Conservation (phyloP, 2,329 filamentous ascomycete genomes). For the Aspergillus hiratsukae region DNA sequence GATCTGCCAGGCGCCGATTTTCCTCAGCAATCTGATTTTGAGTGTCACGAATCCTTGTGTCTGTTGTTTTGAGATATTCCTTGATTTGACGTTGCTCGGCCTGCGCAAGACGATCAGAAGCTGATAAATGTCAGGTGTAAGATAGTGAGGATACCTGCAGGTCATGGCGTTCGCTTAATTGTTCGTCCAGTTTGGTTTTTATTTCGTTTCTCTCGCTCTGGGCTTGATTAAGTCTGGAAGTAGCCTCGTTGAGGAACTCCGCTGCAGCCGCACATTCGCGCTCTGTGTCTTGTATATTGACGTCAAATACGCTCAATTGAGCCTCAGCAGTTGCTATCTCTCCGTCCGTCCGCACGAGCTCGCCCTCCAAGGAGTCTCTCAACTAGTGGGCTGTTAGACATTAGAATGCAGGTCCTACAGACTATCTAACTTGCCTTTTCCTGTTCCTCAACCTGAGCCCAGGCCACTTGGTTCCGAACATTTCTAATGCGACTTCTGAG, state of each 20-base stretch:
- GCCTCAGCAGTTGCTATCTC: constrained; percentile 47
- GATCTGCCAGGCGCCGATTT: constrained; percentile 56
- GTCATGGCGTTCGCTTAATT: constrained; percentile 51
- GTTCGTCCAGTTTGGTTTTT: constrained; percentile 51
- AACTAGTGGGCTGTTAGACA: constrained; percentile 20
- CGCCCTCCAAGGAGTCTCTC: constrained; percentile 32
- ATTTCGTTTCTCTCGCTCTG: constrained; percentile 45
- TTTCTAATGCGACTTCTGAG: constrained; percentile 59
- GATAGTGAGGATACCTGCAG: constrained; percentile 41
- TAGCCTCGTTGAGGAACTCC: constrained; percentile 41
- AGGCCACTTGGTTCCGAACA: constrained; percentile 67
- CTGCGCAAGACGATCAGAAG: constrained; percentile 36
- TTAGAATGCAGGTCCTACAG: neutral
- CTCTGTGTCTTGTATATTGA: constrained; percentile 43
- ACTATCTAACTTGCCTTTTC: constrained; percentile 48
- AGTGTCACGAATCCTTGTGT: constrained; percentile 39
- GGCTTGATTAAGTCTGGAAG: constrained; percentile 41
- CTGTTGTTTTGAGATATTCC: constrained; percentile 52
- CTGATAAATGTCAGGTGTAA: neutral
- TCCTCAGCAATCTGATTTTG: constrained; percentile 46
- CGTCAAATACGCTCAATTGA: constrained; percentile 42
- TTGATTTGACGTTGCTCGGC: constrained; percentile 64
- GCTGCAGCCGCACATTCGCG: constrained; percentile 36
- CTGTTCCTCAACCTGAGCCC: constrained; percentile 77
- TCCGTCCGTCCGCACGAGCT: constrained; percentile 36